Conservation (phyloP, 1,139 yeast species). For the Geotrichum australiense region DNA sequence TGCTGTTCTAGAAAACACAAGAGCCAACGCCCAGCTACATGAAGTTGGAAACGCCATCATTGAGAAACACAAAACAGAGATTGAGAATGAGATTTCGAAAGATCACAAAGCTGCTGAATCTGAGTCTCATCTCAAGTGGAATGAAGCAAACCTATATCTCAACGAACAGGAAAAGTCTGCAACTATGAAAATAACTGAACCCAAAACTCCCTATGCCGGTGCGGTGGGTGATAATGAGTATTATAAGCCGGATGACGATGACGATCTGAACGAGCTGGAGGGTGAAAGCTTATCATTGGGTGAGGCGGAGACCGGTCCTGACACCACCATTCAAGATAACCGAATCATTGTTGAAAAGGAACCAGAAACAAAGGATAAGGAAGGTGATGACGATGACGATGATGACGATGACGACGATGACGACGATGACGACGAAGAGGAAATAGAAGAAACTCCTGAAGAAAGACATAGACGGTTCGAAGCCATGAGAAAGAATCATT, state of each 20-base stretch:
- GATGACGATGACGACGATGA: slow-evolving; percentile 26
- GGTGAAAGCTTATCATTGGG: slow-evolving; percentile 53
- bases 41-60: slow-evolving; percentile 27
- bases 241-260: slow-evolving; percentile 66
- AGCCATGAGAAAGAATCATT: slow-evolving; percentile 69
- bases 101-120: slow-evolving; percentile 11
- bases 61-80: slow-evolving; percentile 19
- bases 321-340: slow-evolving; percentile 25
- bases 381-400: slow-evolving; percentile 23
- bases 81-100: slow-evolving; percentile 7
- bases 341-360: slow-evolving; percentile 24
- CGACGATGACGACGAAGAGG: slow-evolving; percentile 37
- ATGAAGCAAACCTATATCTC: slow-evolving; percentile 58
- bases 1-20: slow-evolving; percentile 43
- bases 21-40: slow-evolving; percentile 38
- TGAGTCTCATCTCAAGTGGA: slow-evolving; percentile 54
- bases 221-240: slow-evolving; percentile 87
- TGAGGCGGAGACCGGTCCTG: slow-evolving; percentile 29
- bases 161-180: slow-evolving; percentile 66
- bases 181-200: slow-evolving; percentile 86
- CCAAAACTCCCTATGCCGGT: slow-evolving; percentile 95
- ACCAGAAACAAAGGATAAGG: slow-evolving; percentile 25
- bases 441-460: slow-evolving; percentile 44
- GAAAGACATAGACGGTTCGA: slow-evolving; percentile 65
- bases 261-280: slow-evolving; percentile 37